Percentiles rank a stretch among this genome's conserved stretches.
Conservation (phyloP, 2,329 filamentous ascomycete genomes). For the Alternaria sp. region DNA sequence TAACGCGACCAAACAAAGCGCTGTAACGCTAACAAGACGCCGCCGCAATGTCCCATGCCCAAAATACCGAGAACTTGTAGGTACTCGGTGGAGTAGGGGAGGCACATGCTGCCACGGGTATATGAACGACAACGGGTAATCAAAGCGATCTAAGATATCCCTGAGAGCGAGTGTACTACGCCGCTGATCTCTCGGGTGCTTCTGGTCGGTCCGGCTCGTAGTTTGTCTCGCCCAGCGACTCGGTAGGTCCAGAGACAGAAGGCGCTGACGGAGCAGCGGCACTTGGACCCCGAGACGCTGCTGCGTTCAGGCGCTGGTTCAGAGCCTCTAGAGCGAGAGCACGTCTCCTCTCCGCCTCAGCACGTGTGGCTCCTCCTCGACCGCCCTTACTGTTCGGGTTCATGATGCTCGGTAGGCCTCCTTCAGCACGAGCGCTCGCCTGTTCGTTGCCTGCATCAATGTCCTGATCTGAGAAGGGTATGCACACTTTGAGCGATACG, state of each 20-base stretch:
- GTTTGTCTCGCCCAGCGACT: constrained; percentile 50
- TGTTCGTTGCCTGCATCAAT: constrained; percentile 75
- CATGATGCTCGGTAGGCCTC: constrained; percentile 65
- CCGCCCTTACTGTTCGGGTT: constrained; percentile 55
- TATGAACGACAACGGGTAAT: not conserved
- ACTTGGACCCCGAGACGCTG: constrained; percentile 60
- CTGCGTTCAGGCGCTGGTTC: constrained; percentile 89
- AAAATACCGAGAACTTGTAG: not conserved
- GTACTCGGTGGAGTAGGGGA: not conserved
- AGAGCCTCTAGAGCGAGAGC: constrained; percentile 89
- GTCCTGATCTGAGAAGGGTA: constrained; percentile 83
- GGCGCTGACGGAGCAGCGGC: constrained; percentile 51
- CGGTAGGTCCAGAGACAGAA: constrained; percentile 35
- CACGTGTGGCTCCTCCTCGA: constrained; percentile 71
- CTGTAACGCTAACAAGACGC: constrained; percentile 6
- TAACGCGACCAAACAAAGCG: constrained; percentile 14
- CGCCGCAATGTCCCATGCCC: not conserved
- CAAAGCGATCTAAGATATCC: not conserved
- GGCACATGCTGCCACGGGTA: not conserved
- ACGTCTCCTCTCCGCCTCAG: constrained; percentile 88
- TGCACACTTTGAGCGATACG: constrained; percentile 78
- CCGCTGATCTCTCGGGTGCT: constrained; percentile 25
- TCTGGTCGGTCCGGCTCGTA: constrained; percentile 51
- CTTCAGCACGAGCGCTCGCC: constrained; percentile 69
- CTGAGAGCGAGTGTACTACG: constrained; percentile 17